These are phyloP conservation scores for Talaromyces stipitatus DNA, from an alignment of 495 filamentous ascomycete genomes.

Conservation along the genomic window DNA sequence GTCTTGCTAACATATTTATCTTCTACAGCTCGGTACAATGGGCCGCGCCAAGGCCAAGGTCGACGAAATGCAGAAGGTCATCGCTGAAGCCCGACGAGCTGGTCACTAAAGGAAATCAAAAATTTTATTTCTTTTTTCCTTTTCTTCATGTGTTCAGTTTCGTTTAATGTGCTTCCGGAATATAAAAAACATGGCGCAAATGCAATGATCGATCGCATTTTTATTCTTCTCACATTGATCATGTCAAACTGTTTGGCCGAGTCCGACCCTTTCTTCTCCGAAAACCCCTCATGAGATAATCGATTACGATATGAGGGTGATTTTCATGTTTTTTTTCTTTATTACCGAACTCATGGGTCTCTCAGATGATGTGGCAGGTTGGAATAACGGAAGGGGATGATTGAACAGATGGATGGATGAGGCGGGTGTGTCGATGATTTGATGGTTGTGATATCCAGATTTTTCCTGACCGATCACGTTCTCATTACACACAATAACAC, in stretches of 20 bases:
- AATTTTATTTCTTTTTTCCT: neutral
- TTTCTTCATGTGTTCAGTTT: neutral
- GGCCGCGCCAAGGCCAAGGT: conserved; percentile 97
- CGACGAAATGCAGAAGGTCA: conserved; percentile 93
- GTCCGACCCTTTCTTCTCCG: neutral
- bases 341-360: neutral
- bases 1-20: neutral
- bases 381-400: neutral
- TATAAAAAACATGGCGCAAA: neutral
- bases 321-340: neutral
- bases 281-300: neutral
- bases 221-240: neutral
- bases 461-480: neutral
- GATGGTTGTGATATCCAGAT: neutral
- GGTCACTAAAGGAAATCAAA: conserved; percentile 54
- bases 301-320: neutral
- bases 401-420: neutral
- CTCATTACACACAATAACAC: neutral
- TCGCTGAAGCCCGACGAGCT: conserved; percentile 85
- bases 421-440: neutral
- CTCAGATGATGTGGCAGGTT: neutral
- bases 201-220: neutral
- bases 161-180: neutral
- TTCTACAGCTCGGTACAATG: conserved; percentile 80
- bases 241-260: neutral